Evolutionary conservation across 768 basidiomycete genomes (phyloP).

Genomic region (Clathrus columnatus): DNA sequence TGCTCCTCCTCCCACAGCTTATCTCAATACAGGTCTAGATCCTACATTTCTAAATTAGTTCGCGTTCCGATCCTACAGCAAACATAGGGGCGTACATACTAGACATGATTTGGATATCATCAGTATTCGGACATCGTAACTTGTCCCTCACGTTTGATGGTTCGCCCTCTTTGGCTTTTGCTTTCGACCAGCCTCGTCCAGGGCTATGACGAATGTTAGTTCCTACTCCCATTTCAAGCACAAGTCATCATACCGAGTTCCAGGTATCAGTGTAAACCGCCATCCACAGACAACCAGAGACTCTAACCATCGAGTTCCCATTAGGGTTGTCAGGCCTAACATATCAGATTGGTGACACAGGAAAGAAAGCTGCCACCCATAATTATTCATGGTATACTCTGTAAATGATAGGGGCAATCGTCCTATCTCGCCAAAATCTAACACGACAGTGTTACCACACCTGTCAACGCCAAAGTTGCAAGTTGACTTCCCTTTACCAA

Average conservation of each 20-base stretch:
- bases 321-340: slow-evolving; percentile 3
- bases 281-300: slow-evolving; percentile 9
- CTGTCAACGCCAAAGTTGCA: slow-evolving; percentile 24
- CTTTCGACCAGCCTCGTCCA: slow-evolving; percentile 12
- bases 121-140: too few species aligned
- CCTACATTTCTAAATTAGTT: too few species aligned
- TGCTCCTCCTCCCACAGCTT: too few species aligned
- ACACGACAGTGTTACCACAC: slow-evolving; percentile 18
- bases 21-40: too few species aligned
- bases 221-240: background rate
- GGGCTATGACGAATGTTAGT: slow-evolving; percentile 10
- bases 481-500: slow-evolving; percentile 9
- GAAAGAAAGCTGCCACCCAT: background rate
- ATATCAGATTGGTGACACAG: background rate
- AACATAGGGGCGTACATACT: too few species aligned
- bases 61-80: too few species aligned
- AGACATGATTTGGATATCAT: too few species aligned
- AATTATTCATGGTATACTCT: slow-evolving; percentile 11
- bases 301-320: slow-evolving; percentile 5
- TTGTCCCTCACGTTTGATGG: background rate
- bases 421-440: slow-evolving; percentile 22
- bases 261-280: background rate
- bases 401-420: slow-evolving; percentile 21
- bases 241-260: slow-evolving; percentile 12
- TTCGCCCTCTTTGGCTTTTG: too few species aligned